phyloP scores from a whole-genome alignment of 805 yeast species.

The Yarrowia deformans region DNA sequence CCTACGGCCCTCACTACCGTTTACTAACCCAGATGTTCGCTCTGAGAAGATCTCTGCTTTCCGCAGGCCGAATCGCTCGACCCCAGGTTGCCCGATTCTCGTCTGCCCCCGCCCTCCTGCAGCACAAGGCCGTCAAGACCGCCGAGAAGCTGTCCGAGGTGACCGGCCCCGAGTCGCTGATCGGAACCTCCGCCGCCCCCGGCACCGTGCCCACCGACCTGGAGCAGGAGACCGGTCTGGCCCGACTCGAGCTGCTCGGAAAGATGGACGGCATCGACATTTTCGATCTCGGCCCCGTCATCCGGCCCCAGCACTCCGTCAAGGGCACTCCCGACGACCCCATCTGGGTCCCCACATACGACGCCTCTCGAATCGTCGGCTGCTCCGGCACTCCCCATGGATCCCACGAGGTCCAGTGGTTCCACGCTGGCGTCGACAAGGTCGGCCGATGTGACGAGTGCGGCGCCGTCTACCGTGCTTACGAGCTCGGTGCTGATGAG shows the following conservation, averaged over 20 bases:
- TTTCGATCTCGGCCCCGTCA: slow-evolving; percentile 80
- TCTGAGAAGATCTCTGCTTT: slow-evolving; percentile 37
- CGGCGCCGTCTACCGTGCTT: slow-evolving; percentile 85
- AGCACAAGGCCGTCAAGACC: slow-evolving; percentile 40
- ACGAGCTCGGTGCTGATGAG: slow-evolving; percentile 39
- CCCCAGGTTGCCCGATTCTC: slow-evolving; percentile 38
- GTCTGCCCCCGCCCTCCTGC: slow-evolving; percentile 15
- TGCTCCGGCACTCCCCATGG: slow-evolving; percentile 96
- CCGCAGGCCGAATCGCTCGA: slow-evolving; percentile 39
- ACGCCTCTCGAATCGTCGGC: slow-evolving; percentile 93
- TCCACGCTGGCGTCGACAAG: slow-evolving; percentile 81
- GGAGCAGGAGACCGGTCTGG: slow-evolving; percentile 98
- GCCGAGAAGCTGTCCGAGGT: slow-evolving; percentile 79
- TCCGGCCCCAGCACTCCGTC: slow-evolving; percentile 69
- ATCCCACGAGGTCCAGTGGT: slow-evolving; percentile 90
- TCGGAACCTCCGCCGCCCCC: slow-evolving; percentile 87
- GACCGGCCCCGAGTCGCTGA: slow-evolving; percentile 73
- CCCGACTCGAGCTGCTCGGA: slow-evolving; percentile 93
- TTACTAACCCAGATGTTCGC: slow-evolving; percentile 39
- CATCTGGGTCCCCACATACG: slow-evolving; percentile 85
- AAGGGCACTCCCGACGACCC: slow-evolving; percentile 92
- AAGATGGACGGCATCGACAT: slow-evolving; percentile 94
- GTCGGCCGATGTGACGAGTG: slow-evolving; percentile 98
- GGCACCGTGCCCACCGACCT: slow-evolving; percentile 91
- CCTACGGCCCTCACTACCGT: background rate